These are phyloP conservation scores for Oryza nivara DNA, from an alignment of 176 grass and related monocot genomes.

Conservation along the genomic window DNA sequence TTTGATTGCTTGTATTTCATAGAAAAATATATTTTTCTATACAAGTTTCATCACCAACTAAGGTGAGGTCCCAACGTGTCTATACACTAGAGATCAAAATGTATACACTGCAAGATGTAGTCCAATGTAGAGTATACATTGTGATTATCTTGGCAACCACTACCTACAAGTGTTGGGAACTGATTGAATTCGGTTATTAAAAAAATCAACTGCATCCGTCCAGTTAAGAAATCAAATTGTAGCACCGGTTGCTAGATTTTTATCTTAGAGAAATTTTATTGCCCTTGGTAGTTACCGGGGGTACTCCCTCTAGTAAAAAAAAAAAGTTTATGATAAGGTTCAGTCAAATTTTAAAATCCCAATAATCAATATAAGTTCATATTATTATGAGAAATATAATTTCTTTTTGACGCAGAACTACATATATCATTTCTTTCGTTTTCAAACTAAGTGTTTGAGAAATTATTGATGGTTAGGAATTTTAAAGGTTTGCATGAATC, in stretches of 20 bases:
- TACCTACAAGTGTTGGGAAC: neutral
- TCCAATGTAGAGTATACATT: neutral
- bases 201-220: neutral
- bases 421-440: too few relatives aligned
- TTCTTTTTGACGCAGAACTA: too few relatives aligned
- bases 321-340: too few relatives aligned
- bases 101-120: neutral
- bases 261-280: neutral
- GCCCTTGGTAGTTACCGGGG: too few relatives aligned
- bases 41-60: neutral
- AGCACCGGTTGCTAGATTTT: neutral
- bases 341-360: too few relatives aligned
- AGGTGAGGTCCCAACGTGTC: constrained; percentile 11
- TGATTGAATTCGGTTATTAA: neutral
- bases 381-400: too few relatives aligned
- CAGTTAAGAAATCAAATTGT: neutral
- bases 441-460: too few relatives aligned
- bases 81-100: neutral
- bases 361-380: too few relatives aligned
- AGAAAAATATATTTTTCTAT: neutral
- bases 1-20: constrained; percentile 10
- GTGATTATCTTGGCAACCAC: constrained; percentile 11
- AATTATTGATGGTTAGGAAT: too few relatives aligned
- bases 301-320: too few relatives aligned
- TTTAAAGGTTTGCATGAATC: too few relatives aligned